Base-by-base conservation (phyloP, 768 basidiomycete species). In the Leccinum ochraceum region DNA sequence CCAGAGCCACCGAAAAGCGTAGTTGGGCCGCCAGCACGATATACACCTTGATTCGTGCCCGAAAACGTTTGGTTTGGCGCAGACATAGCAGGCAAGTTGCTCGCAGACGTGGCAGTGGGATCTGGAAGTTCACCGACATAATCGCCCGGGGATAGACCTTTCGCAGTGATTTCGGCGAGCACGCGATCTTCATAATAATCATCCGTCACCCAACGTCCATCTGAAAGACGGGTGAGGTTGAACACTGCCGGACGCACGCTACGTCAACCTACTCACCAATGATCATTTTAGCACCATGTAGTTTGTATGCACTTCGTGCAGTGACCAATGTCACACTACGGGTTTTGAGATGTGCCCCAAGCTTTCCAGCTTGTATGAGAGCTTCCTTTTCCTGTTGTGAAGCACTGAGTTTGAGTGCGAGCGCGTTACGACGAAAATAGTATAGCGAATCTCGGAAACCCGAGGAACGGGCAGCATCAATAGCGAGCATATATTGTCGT, bases 391-490 rank as follows among this genome's bases (percentile, higher is more conserved):
- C 97, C 17, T 84, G 81, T 60, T 94, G 90, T 0, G 89, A 91
- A 34, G 94, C 93, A 63, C 89, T 89, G 61, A 97, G 83, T 75
- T 98, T 98, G 79, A 95, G 81, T 16, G 96, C 90, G 30, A 94
- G 86, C 0, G 86, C 86, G 64, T 96, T 97, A 6, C 94, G 85
- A 3, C 97, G 89, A 76, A 98, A 95, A 75, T 98, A 98, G 75
- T 98, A 97, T n/a, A 98, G 79, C 9, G 97, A 98, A 74, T 98
- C 97, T 53, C 94, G 86, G 76, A 94, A 98, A 4, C 97, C 97
- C 20, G 94, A 95, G 9, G 93, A 92, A 28, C 96, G 87, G 1
- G 97, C 97, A 3, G 95, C 96, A 69, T 99, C 97, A 60, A 99
- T 98, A 22, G 96, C 95, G 46, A 98, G 90, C 85, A 97, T 92